These are phyloP conservation scores for Allium fistulosum DNA, from an alignment of 106 monocot genomes.

Conservation along the genomic window DNA sequence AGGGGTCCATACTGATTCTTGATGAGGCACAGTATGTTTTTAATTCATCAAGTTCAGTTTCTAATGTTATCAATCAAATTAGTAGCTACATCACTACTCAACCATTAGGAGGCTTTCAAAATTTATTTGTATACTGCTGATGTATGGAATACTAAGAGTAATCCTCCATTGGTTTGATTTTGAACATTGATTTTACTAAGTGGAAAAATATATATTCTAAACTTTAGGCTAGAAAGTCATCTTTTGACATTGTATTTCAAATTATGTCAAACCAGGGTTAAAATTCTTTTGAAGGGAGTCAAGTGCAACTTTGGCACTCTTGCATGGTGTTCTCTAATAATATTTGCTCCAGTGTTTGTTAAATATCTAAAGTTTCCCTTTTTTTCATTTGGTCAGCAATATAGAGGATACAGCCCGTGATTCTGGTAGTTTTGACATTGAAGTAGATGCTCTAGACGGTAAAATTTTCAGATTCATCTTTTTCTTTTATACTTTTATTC, in stretches of 20 bases:
- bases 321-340: no score
- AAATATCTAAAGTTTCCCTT: no score
- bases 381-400: conserved; percentile 34
- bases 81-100: not conserved
- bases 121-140: not conserved
- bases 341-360: no score
- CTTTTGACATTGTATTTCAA: no score
- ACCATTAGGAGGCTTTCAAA: not conserved
- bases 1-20: conserved; percentile 80
- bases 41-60: no score
- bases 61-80: not conserved
- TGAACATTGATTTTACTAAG: no score
- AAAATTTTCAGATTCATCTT: conserved; percentile 13
- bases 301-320: no score
- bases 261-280: no score
- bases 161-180: no score
- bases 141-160: not conserved
- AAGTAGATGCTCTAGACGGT: conserved; percentile 78
- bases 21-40: conserved; percentile 94
- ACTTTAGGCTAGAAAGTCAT: no score
- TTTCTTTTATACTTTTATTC: not conserved
- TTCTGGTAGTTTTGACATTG: conserved; percentile 82
- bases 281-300: no score
- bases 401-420: conserved; percentile 97
- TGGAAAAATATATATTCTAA: no score